These are phyloP conservation scores for Pythium diclinum DNA, from an alignment of 352 stramenopile genomes.

Conservation along the genomic window DNA sequence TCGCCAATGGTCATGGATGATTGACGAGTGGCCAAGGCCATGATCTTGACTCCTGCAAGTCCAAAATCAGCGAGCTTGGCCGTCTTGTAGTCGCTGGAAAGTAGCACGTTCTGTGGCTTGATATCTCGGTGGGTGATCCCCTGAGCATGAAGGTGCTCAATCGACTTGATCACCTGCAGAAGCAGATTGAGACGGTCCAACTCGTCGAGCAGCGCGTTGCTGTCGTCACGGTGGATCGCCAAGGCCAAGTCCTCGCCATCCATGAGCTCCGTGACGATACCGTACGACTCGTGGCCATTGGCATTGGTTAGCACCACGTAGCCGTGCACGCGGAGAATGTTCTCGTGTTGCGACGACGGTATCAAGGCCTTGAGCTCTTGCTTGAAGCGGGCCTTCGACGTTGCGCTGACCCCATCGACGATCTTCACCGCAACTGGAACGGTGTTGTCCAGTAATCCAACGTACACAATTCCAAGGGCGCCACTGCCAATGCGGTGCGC, in stretches of 20 bases:
- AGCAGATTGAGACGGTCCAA: not conserved
- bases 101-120: conserved; percentile 71
- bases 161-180: conserved; percentile 36
- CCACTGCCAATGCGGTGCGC: conserved; percentile 3
- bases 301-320: not conserved
- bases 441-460: not conserved
- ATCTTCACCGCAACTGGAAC: conserved; percentile 7
- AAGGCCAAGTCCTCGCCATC: conserved; percentile 11
- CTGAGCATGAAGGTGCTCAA: conserved; percentile 53
- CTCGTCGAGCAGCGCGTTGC: not conserved
- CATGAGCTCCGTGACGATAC: conserved; percentile 20
- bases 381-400: not conserved
- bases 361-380: conserved; percentile 12
- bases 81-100: conserved; percentile 7
- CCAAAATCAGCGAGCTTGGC: conserved; percentile 20
- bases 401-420: conserved; percentile 1
- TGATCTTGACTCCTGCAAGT: conserved; percentile 14
- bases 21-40: conserved; percentile 1
- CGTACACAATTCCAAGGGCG: conserved; percentile 3
- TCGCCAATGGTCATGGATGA: not conserved
- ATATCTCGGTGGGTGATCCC: conserved; percentile 67
- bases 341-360: conserved; percentile 5
- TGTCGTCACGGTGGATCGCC: conserved; percentile 6
- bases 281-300: conserved; percentile 1
- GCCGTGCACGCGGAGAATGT: conserved; percentile 11